phyloP scores from a whole-genome alignment of 192 early-diverging fungal species.

The Rhizoclosmatium sp. region DNA sequence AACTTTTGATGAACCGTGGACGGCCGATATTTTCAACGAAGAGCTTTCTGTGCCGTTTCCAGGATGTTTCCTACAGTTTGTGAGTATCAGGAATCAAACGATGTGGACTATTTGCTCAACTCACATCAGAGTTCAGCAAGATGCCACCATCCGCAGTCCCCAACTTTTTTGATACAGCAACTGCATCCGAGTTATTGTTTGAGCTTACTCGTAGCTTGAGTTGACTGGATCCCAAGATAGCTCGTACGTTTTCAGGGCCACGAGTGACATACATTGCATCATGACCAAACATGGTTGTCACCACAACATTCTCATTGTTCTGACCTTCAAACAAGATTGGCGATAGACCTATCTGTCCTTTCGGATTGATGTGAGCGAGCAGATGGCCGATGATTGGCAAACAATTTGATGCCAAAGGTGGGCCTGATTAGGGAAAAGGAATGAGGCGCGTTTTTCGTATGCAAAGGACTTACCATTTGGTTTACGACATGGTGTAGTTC shows the following conservation, averaged over 20 bases:
- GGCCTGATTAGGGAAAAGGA: background rate
- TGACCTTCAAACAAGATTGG: slow-evolving; percentile 6
- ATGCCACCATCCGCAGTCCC: background rate
- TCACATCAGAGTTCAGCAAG: background rate
- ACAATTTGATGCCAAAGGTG: background rate
- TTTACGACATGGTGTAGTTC: too few species aligned
- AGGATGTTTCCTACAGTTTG: background rate
- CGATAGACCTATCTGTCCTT: background rate
- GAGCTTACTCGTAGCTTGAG: background rate
- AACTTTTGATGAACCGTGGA: background rate
- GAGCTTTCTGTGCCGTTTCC: slow-evolving; percentile 17
- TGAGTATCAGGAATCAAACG: too few species aligned
- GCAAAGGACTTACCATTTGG: too few species aligned
- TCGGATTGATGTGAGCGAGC: background rate
- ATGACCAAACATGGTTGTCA: background rate
- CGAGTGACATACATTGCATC: background rate
- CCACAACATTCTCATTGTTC: background rate
- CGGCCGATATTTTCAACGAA: slow-evolving; percentile 1
- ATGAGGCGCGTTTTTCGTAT: too few species aligned
- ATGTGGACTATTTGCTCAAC: too few species aligned
- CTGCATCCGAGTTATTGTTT: background rate
- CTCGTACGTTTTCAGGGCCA: background rate
- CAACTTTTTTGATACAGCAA: background rate
- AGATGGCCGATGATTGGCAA: slow-evolving; percentile 3
- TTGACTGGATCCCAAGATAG: background rate